Conservation (phyloP, 1,139 yeast species). For the Zygosaccharomyces sapae region DNA sequence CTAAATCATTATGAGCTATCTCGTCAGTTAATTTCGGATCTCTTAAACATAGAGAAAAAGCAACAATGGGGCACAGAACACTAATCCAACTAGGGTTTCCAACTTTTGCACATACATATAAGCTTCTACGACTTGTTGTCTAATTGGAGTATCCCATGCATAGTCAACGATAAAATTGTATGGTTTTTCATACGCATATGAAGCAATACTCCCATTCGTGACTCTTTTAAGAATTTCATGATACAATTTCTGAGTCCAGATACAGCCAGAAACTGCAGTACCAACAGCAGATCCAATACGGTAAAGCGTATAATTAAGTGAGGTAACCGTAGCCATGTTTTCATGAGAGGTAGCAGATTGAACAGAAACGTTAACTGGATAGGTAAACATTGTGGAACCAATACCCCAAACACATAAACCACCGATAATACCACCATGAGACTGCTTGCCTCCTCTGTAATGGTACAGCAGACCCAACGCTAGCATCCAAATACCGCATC, state of each 20-base stretch:
- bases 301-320: conserved; percentile 50
- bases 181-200: conserved; percentile 49
- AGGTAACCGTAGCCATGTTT: conserved; percentile 54
- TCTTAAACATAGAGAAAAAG: conserved; percentile 49
- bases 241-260: conserved; percentile 51
- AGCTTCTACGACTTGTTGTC: conserved; percentile 50
- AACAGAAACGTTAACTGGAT: conserved; percentile 58
- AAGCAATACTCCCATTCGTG: conserved; percentile 38
- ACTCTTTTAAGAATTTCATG: conserved; percentile 25
- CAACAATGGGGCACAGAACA: conserved; percentile 47
- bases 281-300: conserved; percentile 52
- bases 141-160: conserved; percentile 55
- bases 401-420: conserved; percentile 60
- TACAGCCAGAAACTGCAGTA: conserved; percentile 49
- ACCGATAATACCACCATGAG: conserved; percentile 57
- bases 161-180: conserved; percentile 42
- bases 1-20: conserved; percentile 35
- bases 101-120: conserved; percentile 55
- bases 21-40: conserved; percentile 45
- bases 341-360: conserved; percentile 57
- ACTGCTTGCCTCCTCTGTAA: conserved; percentile 49
- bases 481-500: conserved; percentile 51
- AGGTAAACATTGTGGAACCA: conserved; percentile 67
- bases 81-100: conserved; percentile 50
- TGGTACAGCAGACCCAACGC: conserved; percentile 54